phyloP scores from a whole-genome alignment of 441 rosid genomes.

The Macaranga tanarius region DNA sequence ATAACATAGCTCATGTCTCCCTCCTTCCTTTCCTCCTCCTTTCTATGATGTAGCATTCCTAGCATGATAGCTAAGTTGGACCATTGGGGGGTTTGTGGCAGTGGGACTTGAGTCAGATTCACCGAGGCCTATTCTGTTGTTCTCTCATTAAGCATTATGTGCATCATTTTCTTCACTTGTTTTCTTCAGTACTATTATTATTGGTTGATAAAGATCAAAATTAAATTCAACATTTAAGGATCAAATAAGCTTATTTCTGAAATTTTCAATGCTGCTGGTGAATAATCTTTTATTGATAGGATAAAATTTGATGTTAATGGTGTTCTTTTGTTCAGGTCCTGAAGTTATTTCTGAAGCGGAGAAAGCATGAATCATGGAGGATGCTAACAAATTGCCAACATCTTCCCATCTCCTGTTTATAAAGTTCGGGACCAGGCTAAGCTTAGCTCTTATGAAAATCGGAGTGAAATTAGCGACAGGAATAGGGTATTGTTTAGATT shows the following conservation, averaged over 20 bases:
- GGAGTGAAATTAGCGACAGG: conserved; percentile 9
- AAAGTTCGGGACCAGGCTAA: conserved; percentile 9
- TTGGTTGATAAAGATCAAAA: no score
- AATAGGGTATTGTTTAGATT: conserved; percentile 8
- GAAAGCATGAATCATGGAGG: conserved; percentile 12
- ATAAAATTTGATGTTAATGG: neutral
- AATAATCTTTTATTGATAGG: neutral
- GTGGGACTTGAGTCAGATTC: no score
- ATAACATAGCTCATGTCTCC: neutral
- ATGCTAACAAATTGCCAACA: neutral
- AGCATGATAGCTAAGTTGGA: neutral
- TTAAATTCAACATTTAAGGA: neutral
- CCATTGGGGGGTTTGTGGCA: neutral
- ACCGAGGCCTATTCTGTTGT: no score
- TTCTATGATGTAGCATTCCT: neutral
- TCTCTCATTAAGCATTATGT: no score
- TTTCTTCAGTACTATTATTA: neutral
- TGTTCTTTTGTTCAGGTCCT: conserved; percentile 21
- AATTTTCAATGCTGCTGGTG: neutral
- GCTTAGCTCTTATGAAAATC: conserved; percentile 3
- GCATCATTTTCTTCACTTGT: neutral
- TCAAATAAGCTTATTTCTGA: neutral
- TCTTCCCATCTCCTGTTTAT: neutral
- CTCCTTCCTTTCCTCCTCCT: neutral
- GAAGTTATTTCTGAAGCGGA: conserved; percentile 12